A percentile compares a stretch with the other conserved stretches of the same genome.
Conservation (phyloP, 345 rosid genomes). For the Diplotaxis tenuifolia region DNA sequence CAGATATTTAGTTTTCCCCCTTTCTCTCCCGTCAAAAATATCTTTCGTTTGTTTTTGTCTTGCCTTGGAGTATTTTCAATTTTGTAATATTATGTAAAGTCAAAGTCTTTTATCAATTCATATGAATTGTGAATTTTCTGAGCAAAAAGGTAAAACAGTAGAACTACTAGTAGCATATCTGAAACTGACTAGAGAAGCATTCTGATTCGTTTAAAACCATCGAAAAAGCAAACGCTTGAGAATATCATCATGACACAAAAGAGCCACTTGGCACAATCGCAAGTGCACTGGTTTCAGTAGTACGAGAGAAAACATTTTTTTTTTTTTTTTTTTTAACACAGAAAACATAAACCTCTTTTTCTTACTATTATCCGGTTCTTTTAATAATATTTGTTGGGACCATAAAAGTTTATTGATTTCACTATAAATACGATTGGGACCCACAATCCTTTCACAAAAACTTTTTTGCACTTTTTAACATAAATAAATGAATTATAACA, state of each 20-base stretch:
- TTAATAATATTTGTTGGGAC: slow-evolving; percentile 13
- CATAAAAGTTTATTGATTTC: slow-evolving; percentile 35
- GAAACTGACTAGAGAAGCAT: not conserved
- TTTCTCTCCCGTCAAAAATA: too few relatives aligned
- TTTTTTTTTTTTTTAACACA: too few relatives aligned
- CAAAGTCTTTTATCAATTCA: too few relatives aligned
- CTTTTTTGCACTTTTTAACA: slow-evolving; percentile 14
- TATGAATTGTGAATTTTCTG: too few relatives aligned
- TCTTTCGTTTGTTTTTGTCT: too few relatives aligned
- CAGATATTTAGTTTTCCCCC: too few relatives aligned
- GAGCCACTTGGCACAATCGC: slow-evolving; percentile 25
- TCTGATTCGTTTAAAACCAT: slow-evolving; percentile 31
- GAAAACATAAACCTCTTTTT: not conserved
- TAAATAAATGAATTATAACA: not conserved
- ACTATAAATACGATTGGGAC: slow-evolving; percentile 51
- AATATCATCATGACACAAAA: not conserved
- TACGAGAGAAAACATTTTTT: too few relatives aligned
- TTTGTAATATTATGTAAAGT: too few relatives aligned
- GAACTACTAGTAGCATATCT: not conserved
- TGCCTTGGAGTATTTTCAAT: too few relatives aligned
- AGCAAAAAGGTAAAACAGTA: not conserved
- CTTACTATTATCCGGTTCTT: not conserved
- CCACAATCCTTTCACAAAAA: slow-evolving; percentile 39
- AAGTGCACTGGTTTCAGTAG: not conserved
- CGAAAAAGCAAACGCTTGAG: slow-evolving; percentile 13